Evolutionary conservation across 306 rosid species (phyloP).

Genomic region (Macrotyloma uniflorum): DNA sequence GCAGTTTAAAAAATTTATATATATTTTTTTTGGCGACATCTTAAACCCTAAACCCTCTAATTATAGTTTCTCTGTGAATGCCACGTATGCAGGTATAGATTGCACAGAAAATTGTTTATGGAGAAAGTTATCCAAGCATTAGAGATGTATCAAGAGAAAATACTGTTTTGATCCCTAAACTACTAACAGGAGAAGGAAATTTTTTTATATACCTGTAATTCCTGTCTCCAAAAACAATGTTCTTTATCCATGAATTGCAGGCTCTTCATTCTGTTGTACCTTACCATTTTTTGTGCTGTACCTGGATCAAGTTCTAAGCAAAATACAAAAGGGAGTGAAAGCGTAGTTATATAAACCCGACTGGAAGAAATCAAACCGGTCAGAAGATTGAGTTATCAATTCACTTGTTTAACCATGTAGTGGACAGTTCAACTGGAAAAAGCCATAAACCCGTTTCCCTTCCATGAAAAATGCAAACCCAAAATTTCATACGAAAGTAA

Average conservation of each 20-base stretch:
- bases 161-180: slow-evolving; percentile 56
- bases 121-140: slow-evolving; percentile 75
- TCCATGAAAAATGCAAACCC: background rate
- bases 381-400: background rate
- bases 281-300: background rate
- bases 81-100: slow-evolving; percentile 72
- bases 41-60: background rate
- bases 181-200: slow-evolving; percentile 30
- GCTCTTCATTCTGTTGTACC: slow-evolving; percentile 2
- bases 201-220: slow-evolving; percentile 33
- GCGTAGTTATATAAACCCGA: background rate
- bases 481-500: background rate
- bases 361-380: background rate
- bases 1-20: slow-evolving; percentile 24
- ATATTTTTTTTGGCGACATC: slow-evolving; percentile 21
- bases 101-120: slow-evolving; percentile 75
- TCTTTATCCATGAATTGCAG: slow-evolving; percentile 26
- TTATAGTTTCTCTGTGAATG: slow-evolving; percentile 19
- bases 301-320: background rate
- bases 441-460: background rate
- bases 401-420: background rate
- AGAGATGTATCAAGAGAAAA: slow-evolving; percentile 76
- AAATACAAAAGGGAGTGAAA: background rate
- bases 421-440: background rate
- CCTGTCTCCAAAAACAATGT: background rate